Conservation (phyloP, 257 asterid species). For the Eucommia ulmoides region DNA sequence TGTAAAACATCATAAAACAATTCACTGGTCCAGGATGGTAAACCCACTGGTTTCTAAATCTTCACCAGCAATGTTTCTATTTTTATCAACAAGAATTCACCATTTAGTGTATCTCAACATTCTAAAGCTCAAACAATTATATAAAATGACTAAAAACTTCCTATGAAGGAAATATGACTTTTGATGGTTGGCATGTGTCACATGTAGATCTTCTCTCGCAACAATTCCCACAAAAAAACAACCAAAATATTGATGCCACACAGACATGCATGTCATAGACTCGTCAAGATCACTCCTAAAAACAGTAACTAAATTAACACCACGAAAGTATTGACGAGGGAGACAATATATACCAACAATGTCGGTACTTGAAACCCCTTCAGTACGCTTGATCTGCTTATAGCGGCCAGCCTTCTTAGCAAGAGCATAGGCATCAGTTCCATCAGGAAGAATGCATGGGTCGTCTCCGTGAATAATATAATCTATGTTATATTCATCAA, state of each 20-base stretch:
- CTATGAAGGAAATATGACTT: background rate
- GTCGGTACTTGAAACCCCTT: constrained; percentile 94
- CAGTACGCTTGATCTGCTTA: constrained; percentile 92
- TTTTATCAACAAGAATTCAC: too few relatives aligned
- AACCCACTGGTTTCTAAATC: background rate
- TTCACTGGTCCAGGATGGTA: constrained; percentile 1
- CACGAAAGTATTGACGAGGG: constrained; percentile 4
- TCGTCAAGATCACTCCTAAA: background rate
- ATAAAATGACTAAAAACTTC: background rate
- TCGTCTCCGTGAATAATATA: constrained; percentile 95
- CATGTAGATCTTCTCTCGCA: background rate
- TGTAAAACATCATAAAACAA: constrained; percentile 17
- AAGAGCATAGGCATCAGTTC: constrained; percentile 93
- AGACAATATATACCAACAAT: constrained; percentile 62
- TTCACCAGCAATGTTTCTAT: background rate
- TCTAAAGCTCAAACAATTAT: background rate
- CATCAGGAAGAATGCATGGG: constrained; percentile 91
- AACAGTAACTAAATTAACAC: background rate
- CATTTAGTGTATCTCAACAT: too few relatives aligned
- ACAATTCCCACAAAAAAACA: background rate
- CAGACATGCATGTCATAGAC: background rate
- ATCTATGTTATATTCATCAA: constrained; percentile 78
- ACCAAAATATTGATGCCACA: background rate
- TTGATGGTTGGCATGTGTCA: background rate
- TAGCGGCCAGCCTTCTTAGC: constrained; percentile 92